Percentiles rank a stretch among this genome's conserved stretches.
phyloP scores from a whole-genome alignment of 2,329 filamentous ascomycete genomes.

The Acrocalymma vagum region DNA sequence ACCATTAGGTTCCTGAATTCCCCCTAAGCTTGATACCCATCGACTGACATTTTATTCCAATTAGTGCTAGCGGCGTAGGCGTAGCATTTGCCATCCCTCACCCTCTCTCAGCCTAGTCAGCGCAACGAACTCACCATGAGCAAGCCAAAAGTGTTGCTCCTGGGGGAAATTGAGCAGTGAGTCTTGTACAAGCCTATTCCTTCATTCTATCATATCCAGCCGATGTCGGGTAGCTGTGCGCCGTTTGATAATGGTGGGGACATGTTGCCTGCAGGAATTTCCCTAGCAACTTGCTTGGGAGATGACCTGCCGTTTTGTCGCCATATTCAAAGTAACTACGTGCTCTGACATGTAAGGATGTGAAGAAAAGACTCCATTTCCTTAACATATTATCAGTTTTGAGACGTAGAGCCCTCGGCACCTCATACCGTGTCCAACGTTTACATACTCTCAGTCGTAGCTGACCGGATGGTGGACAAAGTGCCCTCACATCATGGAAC shows the following conservation, averaged over 20 bases:
- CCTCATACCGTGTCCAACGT: background rate
- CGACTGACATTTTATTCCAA: no score
- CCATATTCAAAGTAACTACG: background rate
- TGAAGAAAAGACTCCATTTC: background rate
- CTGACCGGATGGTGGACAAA: constrained; percentile 42
- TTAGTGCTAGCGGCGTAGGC: no score
- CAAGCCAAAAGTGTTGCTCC: constrained; percentile 69
- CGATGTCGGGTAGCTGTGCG: background rate
- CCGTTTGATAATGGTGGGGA: no score
- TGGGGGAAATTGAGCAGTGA: constrained; percentile 71
- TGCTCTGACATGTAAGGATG: background rate
- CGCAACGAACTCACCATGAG: no score
- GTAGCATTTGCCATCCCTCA: no score
- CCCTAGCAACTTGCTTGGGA: no score
- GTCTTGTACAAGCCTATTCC: constrained; percentile 54
- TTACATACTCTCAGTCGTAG: constrained; percentile 8
- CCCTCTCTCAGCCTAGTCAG: no score
- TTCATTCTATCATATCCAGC: constrained; percentile 11
- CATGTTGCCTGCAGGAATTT: no score
- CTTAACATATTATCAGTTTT: background rate
- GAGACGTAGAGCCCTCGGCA: constrained; percentile 7
- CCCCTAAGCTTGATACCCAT: no score
- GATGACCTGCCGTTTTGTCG: no score
- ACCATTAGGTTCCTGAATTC: no score
- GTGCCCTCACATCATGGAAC: constrained; percentile 72